Percentiles rank a stretch among this genome's conserved stretches.
These are phyloP conservation scores for Trichoderma gamsii DNA, from an alignment of 495 filamentous ascomycete genomes.

Conservation along the genomic window DNA sequence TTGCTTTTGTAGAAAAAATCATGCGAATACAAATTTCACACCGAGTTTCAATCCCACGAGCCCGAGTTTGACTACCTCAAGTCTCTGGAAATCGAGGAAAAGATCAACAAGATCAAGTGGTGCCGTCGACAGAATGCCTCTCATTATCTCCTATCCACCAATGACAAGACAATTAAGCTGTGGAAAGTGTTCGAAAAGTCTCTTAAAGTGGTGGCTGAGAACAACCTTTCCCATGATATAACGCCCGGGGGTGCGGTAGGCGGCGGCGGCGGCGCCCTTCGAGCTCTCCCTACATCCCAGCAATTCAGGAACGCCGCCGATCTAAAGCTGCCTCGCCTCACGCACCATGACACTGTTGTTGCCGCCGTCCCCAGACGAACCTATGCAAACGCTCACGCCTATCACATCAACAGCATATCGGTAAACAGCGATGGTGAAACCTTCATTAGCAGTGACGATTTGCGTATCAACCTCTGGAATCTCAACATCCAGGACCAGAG, in stretches of 20 bases:
- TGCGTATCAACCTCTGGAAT: constrained; percentile 98
- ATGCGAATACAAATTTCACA: constrained; percentile 99
- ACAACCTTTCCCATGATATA: constrained; percentile 92
- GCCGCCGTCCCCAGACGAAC: constrained; percentile 92
- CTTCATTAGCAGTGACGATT: constrained; percentile 96
- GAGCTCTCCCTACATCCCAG: constrained; percentile 58
- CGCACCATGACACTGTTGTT: constrained; percentile 97
- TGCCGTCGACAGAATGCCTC: constrained; percentile 96
- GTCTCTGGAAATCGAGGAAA: constrained; percentile 98
- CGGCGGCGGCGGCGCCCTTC: constrained; percentile 66
- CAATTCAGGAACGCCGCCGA: constrained; percentile 70
- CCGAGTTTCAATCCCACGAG: constrained; percentile 98
- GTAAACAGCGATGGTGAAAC: constrained; percentile 99
- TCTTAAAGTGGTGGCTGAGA: constrained; percentile 96
- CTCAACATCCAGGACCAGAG: constrained; percentile 98
- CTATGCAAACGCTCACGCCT: constrained; percentile 97
- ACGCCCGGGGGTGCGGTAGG: constrained; percentile 72
- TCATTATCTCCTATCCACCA: constrained; percentile 95
- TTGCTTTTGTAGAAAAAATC: constrained; percentile 79
- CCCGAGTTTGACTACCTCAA: constrained; percentile 99
- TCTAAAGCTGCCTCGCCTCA: constrained; percentile 88
- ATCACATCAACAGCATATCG: constrained; percentile 99
- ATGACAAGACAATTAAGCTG: constrained; percentile 99
- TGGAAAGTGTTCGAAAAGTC: constrained; percentile 99
- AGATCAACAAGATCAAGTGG: constrained; percentile 99